These are phyloP conservation scores for Penicillium mononematosum DNA, from an alignment of 495 filamentous ascomycete species.

Conservation along the genomic window DNA sequence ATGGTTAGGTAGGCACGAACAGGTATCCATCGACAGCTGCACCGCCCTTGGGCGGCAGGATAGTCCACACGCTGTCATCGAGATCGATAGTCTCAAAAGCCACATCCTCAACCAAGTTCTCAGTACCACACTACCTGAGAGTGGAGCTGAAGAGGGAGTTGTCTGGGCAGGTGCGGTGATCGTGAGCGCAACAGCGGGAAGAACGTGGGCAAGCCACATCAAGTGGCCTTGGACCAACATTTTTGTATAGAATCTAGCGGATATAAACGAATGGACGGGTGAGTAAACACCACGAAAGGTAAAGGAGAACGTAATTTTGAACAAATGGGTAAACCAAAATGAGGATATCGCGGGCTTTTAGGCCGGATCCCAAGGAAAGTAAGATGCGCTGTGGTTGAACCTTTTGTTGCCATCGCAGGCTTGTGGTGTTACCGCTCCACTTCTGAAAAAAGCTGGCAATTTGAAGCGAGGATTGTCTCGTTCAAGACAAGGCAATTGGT, in stretches of 20 bases:
- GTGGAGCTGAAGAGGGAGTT: background rate
- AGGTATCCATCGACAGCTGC: background rate
- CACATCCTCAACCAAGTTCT: conserved; percentile 5
- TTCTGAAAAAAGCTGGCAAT: conserved; percentile 1
- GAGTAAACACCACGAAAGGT: conserved; percentile 4
- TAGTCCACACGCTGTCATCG: background rate
- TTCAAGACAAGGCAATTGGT: conserved; percentile 1
- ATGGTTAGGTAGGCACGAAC: background rate
- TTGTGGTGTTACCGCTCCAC: conserved; percentile 10
- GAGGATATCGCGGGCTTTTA: background rate
- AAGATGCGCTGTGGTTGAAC: background rate
- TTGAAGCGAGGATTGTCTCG: conserved; percentile 6
- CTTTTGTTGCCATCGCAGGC: background rate
- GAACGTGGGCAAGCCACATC: conserved; percentile 9
- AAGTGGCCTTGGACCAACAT: conserved; percentile 3
- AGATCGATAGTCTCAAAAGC: background rate
- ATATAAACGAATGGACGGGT: conserved; percentile 12
- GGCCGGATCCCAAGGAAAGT: no score
- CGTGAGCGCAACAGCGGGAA: conserved; percentile 6
- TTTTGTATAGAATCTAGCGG: background rate
- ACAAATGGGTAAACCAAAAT: background rate
- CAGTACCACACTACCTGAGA: background rate
- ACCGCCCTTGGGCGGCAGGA: background rate
- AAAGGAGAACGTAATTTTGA: background rate
- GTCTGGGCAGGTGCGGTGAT: background rate